Base-by-base conservation (phyloP, 192 early-diverging fungal species). In the Lunasporangiospora selenospora region DNA sequence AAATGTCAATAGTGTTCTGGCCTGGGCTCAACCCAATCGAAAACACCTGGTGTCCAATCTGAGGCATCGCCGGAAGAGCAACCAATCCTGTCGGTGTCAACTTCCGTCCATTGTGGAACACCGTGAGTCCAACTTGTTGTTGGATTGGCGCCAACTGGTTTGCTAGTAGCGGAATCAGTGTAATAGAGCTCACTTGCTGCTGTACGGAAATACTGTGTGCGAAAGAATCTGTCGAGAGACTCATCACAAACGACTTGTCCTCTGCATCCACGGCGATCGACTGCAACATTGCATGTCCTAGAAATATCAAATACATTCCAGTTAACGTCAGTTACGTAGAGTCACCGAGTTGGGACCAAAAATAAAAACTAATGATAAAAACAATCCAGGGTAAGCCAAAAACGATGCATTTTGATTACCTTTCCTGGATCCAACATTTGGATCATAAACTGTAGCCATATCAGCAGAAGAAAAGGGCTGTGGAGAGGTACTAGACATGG, bases 241-340 rank as follows among this genome's bases (percentile, higher is more conserved):
- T 63, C 77, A 79, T 79, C 19, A 56, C 53, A 50, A 79, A 79
- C 6, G 77, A 79, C 39, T 63, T 60, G 37, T 79, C 70, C 19
- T 75, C 64, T 6, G 77, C 38, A 38, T 79, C 77, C 9, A 67
- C 43, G 11, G 50, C 47, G 12, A 79, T 64, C 13, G 58, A 60
- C 45, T 75, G 59, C 13, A 79, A 46, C 58, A 79, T 64, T 7
- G 76, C 60, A 31, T 53, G 52, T 16, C 73, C 73, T 75, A 61
- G 18, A 33, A 60, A n/a, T 16, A 46, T 0, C 21, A 5, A 38
- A 15, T 29, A 53, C n/a, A n/a, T n/a, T n/a, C n/a, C n/a, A n/a
- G n/a, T n/a, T n/a, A n/a, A n/a, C n/a, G n/a, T n/a, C n/a, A n/a
- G n/a, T n/a, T n/a, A n/a, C n/a, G n/a, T n/a, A n/a, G n/a, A n/a